Conservation (phyloP, 306 rosid genomes). For the Spatholobus suberectus region DNA sequence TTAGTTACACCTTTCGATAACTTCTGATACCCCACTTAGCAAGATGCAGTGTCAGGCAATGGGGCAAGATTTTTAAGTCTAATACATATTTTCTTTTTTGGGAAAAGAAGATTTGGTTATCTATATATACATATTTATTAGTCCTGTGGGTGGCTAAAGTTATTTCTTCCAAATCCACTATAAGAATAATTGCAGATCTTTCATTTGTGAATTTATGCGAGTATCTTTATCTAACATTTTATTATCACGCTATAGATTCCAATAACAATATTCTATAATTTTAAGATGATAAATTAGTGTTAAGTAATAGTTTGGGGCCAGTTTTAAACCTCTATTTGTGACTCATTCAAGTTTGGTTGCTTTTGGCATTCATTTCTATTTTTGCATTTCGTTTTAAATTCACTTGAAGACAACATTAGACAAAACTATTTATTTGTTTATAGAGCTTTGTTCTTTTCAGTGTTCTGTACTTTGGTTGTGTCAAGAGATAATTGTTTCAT, state of each 20-base stretch:
- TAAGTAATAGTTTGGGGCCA: not conserved
- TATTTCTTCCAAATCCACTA: conserved; percentile 48
- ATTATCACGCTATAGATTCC: conserved; percentile 46
- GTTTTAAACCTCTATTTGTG: conserved; percentile 1
- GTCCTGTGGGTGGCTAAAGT: conserved; percentile 43
- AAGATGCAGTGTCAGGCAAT: conserved; percentile 54
- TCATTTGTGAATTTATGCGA: conserved; percentile 47
- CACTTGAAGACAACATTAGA: conserved; percentile 44
- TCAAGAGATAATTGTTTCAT: conserved; percentile 48
- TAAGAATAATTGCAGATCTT: conserved; percentile 56
- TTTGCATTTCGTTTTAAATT: conserved; percentile 23
- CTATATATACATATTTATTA: conserved; percentile 26
- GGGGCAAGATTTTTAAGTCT: conserved; percentile 20
- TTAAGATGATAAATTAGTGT: conserved; percentile 7
- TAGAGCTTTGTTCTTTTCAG: conserved; percentile 49
- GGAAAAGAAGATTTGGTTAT: conserved; percentile 46
- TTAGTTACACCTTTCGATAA: conserved; percentile 45
- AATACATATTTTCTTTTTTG: conserved; percentile 35
- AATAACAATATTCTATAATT: conserved; percentile 38
- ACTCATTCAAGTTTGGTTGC: conserved; percentile 31
- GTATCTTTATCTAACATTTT: conserved; percentile 47
- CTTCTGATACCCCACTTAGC: conserved; percentile 55
- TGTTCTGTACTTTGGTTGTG: conserved; percentile 52
- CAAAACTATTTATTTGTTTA: conserved; percentile 34
- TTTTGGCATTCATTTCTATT: conserved; percentile 27